Base-by-base conservation (phyloP, 352 stramenopile species). In the Globisporangium iwayamae region DNA sequence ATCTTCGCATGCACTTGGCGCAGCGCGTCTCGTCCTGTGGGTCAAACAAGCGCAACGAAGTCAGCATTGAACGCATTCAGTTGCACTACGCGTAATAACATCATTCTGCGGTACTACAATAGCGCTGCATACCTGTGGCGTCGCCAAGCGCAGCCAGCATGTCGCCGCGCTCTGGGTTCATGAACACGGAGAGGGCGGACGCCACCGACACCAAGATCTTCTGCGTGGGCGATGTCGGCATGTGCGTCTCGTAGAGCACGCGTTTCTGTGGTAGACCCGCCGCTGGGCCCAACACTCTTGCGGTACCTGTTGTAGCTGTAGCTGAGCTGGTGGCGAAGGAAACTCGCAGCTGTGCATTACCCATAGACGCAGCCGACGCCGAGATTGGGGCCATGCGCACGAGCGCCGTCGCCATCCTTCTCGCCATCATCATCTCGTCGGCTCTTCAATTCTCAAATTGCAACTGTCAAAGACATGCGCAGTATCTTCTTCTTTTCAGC, bases 111-210 rank as follows among this genome's bases (percentile, higher is more conserved):
- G 7, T 8, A 36, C 4, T 36, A 36, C 32, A 36, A 36, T 36
- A 36, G 0, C 36, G 14, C 3, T 3, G 3, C 36, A 16, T 14
- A 57, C 90, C 94, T 0, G 96, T 99, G 36, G 97, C 85, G 73
- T 99, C 97, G 22, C 95, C 97, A 7, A 99, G 77, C 16, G 82
- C 78, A 4, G 96, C 96, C 14, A 99, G 83, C 77, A 98, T 97
- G 76, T 99, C 97, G 25, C 82, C 94, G 34, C 96, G 89, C 55
- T 97, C 93, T 2, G 97, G 96, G 70, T 99, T 87, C 4, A 64
- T 38, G 38, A 99, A 84, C 10, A 98, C 96, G 0, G 86, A 87
- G 39, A 97, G 69, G 10, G 95, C 94, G 41, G 93, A 94, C 22
- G 89, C 83, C 25, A 95, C 68, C 1, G 96, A 89, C 30, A 98